Base-by-base conservation (phyloP, 2,329 filamentous ascomycete genomes). In the Shiraia bambusicola region DNA sequence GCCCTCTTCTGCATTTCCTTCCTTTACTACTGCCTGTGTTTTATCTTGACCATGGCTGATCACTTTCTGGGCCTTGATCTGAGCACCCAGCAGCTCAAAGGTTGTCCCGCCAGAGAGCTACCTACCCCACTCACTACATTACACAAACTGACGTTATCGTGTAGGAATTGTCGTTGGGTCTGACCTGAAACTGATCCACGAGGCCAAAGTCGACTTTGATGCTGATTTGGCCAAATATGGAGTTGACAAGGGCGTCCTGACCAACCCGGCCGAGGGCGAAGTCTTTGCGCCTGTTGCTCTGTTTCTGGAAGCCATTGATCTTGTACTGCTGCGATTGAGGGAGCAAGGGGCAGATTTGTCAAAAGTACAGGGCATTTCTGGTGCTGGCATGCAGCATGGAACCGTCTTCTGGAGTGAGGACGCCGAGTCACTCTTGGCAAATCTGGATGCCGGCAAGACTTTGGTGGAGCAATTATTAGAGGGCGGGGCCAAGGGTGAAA, bases 61-160 rank as follows among this genome's bases (percentile, higher is more conserved):
- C 75, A 95, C 47, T 95, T 95, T 66, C 77, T 95, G 62, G 93
- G 93, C 47, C 91, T 97, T 69, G 93, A 98, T 72, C 84, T 97
- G 46, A 96, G 91, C 30, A 97, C 93, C 43, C 93, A 97, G 70
- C 92, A 97, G 69, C 79, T 97, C 43, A 97, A 98, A 79, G 91
- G 88, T 83, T 50, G 36, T 53, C 43, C 48, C 55, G 38, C 45
- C 44, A 47, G 10, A 60, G 53, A n/a, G n/a, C n/a, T n/a, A n/a
- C n/a, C 61, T 60, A 60, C 61, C 61, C 60, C 65, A 50, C 61
- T 59, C 65, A 50, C 63, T 48, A 58, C 47, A 19, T 25, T 36
- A 32, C 16, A 35, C 24, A 22, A 34, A 51, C 50, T 57, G 38
- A 64, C 43, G 36, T 35, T n/a, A 42, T 36, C 22, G 37, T 16